phyloP scores from a whole-genome alignment of 2,329 filamentous ascomycete genomes.

The Alternaria sp. region DNA sequence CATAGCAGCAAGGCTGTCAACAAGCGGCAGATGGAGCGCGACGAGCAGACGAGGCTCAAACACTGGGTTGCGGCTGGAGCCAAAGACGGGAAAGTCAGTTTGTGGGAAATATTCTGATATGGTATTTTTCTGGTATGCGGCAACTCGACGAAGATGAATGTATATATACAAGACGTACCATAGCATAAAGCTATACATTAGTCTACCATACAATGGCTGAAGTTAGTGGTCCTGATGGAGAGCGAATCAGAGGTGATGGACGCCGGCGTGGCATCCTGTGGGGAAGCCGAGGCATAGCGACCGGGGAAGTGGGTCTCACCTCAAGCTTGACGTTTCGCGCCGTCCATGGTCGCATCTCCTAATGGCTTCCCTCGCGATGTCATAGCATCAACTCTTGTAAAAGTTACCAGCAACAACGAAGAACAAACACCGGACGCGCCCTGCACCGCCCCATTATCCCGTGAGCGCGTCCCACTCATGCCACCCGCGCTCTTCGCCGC shows the following conservation, averaged over 20 bases:
- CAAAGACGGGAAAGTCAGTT: constrained; percentile 92
- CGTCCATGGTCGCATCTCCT: constrained; percentile 5
- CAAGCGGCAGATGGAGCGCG: constrained; percentile 36
- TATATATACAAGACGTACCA: neutral
- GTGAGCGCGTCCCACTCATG: constrained; percentile 1
- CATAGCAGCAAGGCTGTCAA: neutral
- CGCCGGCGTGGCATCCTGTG: constrained; percentile 24
- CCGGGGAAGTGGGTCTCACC: constrained; percentile 24
- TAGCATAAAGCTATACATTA: neutral
- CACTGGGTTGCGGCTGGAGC: constrained; percentile 92
- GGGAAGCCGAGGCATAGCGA: constrained; percentile 25
- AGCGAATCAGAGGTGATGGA: constrained; percentile 16
- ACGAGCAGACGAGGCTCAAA: constrained; percentile 68
- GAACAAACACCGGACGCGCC: neutral
- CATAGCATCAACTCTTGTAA: constrained; percentile 6
- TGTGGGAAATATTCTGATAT: constrained; percentile 86
- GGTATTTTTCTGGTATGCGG: neutral
- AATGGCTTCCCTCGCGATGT: constrained; percentile 13
- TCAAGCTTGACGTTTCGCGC: constrained; percentile 10
- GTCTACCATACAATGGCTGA: neutral
- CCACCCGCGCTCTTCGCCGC: constrained; percentile 1
- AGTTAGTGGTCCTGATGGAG: neutral
- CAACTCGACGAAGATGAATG: neutral
- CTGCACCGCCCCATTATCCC: neutral
- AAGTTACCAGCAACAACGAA: neutral